Evolutionary conservation across 768 basidiomycete genomes (phyloP), one percentile per base, ranked within the genome.

Genomic region (Boletus eberwhitei): DNA sequence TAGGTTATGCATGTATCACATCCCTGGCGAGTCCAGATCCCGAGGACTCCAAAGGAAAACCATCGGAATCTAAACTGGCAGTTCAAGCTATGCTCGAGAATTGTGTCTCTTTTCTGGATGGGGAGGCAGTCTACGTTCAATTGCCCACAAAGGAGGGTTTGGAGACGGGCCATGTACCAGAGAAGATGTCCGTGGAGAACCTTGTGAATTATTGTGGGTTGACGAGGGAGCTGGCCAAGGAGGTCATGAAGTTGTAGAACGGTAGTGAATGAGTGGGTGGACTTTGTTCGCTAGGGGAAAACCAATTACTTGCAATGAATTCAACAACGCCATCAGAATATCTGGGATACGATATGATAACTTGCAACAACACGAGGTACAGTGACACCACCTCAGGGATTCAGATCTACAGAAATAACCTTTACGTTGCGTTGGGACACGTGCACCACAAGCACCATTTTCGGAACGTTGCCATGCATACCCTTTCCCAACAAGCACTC

Each of bases 1-100:
- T 41, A 6, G 59, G 50, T 29, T 57, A 65, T 21, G 62, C 64
- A 29, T 68, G 66, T 29, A 56, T 64, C 34, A 62, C 66, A 3
- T 48, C 56, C 13, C 55, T 52, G 0, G 14, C 46, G 14, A 9
- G 19, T 8, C 3, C 41, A 11, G 47, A 49, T 16, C 5, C 29
- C 0, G 17, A 32, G 3, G 40, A 22, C 11, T 22, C 37, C 16
- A 11, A 36, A 16, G 17, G 5, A 41, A 39, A 8, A 29, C 0
- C 21, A 52, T 29, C 36, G 21, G 26, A 58, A 13, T 59, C 58
- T 8, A 40, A 43, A 22, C 21, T 37, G 13, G 26, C 43, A 2
- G 37, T 58, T 36, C 47, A 47, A 37, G 13, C 29, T 26, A 40
- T 59, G 47, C 39, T 58, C 12, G 43, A 59, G 22, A 24, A 36